Evolutionary conservation across 202 grass and related monocot species (phyloP).

Genomic region (Zizania palustris): DNA sequence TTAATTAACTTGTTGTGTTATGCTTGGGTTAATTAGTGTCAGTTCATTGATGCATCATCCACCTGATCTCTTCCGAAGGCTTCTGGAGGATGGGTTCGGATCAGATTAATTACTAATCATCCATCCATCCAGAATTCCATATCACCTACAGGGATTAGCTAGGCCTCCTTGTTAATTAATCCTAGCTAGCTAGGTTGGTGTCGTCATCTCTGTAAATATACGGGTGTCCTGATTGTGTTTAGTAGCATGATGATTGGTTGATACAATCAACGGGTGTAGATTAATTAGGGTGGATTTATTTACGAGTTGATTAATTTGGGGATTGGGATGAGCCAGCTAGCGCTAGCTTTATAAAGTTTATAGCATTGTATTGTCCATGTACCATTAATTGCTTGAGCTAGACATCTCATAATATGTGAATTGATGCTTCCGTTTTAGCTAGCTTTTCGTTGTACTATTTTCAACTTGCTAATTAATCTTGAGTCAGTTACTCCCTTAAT

Average conservation of each 20-base stretch:
- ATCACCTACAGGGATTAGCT: slow-evolving; percentile 49
- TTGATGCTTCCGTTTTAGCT: slow-evolving; percentile 38
- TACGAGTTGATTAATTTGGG: slow-evolving; percentile 48
- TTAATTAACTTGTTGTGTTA: slow-evolving; percentile 40
- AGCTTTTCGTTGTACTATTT: not conserved
- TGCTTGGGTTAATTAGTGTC: slow-evolving; percentile 25
- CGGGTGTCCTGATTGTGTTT: slow-evolving; percentile 45
- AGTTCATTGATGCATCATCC: slow-evolving; percentile 32
- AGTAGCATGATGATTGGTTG: slow-evolving; percentile 27
- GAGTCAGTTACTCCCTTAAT: not conserved
- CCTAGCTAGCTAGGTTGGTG: slow-evolving; percentile 35
- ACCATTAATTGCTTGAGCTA: slow-evolving; percentile 43
- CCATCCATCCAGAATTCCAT: not conserved
- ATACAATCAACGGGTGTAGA: slow-evolving; percentile 43
- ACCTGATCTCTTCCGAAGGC: slow-evolving; percentile 16
- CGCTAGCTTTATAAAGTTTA: slow-evolving; percentile 22
- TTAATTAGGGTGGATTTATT: slow-evolving; percentile 23
- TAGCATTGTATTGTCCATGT: slow-evolving; percentile 31
- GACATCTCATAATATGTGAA: slow-evolving; percentile 52
- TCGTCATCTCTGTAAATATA: slow-evolving; percentile 14
- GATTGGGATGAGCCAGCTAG: slow-evolving; percentile 39
- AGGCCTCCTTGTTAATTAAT: slow-evolving; percentile 52
- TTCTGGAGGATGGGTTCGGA: slow-evolving; percentile 22
- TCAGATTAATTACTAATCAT: slow-evolving; percentile 42
- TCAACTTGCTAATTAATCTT: not conserved